phyloP scores from a whole-genome alignment of 2,329 filamentous ascomycete species.

The Ceratocystis alfenasii region DNA sequence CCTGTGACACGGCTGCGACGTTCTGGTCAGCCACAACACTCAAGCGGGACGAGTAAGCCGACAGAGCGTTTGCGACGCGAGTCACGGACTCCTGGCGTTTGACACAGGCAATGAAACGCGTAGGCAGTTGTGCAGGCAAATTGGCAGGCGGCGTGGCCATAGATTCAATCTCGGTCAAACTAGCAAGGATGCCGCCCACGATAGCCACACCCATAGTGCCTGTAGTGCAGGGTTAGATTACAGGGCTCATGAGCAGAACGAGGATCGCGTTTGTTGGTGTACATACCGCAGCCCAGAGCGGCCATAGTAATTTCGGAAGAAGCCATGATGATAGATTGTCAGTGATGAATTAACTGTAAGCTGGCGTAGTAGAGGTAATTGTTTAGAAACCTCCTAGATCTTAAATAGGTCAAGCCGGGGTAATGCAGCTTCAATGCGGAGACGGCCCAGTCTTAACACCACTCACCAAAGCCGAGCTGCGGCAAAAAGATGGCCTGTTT shows the following conservation, averaged over 20 bases:
- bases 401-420: neutral
- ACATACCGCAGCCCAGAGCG: constrained; percentile 63
- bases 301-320: constrained; percentile 53
- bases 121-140: constrained; percentile 47
- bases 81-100: constrained; percentile 56
- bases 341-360: neutral
- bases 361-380: neutral
- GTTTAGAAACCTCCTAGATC: neutral
- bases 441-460: neutral
- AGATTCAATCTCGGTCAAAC: constrained; percentile 45
- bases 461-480: neutral
- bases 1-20: constrained; percentile 50
- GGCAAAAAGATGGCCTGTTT: constrained; percentile 8
- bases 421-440: constrained; percentile 19
- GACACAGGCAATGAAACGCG: constrained; percentile 71
- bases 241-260: neutral
- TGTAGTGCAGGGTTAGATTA: constrained; percentile 28
- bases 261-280: neutral
- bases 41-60: constrained; percentile 49
- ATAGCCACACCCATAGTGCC: constrained; percentile 81
- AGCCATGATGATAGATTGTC: neutral
- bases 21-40: constrained; percentile 62
- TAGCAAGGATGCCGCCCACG: constrained; percentile 64
- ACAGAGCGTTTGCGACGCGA: constrained; percentile 54
- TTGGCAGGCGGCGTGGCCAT: constrained; percentile 35